phyloP scores from a whole-genome alignment of 2,329 filamentous ascomycete genomes.

The Juglanconis sp. region DNA sequence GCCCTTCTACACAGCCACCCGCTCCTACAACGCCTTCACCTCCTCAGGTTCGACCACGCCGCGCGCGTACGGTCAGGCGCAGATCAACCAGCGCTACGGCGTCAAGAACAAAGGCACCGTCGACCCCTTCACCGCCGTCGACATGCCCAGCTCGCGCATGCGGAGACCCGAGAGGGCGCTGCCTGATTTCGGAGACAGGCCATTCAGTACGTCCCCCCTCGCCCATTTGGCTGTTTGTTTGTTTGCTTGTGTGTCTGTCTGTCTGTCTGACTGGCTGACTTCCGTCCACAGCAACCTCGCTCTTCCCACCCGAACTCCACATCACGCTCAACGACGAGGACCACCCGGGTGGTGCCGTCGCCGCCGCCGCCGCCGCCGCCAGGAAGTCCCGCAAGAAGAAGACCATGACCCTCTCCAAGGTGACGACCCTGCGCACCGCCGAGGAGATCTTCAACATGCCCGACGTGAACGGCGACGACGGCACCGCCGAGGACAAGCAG shows the following conservation, averaged over 20 bases:
- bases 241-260: neutral
- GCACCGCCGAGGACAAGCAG: slow-evolving; percentile 23
- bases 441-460: slow-evolving; percentile 48
- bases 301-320: slow-evolving; percentile 57
- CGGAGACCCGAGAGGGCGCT: slow-evolving; percentile 48
- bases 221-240: neutral
- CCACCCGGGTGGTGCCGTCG: slow-evolving; percentile 27
- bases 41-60: slow-evolving; percentile 32
- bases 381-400: slow-evolving; percentile 39
- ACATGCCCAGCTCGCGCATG: slow-evolving; percentile 57
- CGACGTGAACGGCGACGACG: slow-evolving; percentile 27
- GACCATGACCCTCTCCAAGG: slow-evolving; percentile 44
- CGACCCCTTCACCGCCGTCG: slow-evolving; percentile 57
- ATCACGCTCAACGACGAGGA: slow-evolving; percentile 51
- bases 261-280: neutral
- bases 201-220: slow-evolving; percentile 36
- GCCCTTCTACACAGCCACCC: slow-evolving; percentile 55
- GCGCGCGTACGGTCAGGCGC: slow-evolving; percentile 52
- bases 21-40: slow-evolving; percentile 33
- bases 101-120: slow-evolving; percentile 52
- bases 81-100: slow-evolving; percentile 55
- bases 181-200: slow-evolving; percentile 50
- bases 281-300: slow-evolving; percentile 14
- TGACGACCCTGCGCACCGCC: slow-evolving; percentile 47
- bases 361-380: slow-evolving; percentile 28